Conservation (phyloP, 768 basidiomycete genomes). For the Paxillus ammoniavirescens region DNA sequence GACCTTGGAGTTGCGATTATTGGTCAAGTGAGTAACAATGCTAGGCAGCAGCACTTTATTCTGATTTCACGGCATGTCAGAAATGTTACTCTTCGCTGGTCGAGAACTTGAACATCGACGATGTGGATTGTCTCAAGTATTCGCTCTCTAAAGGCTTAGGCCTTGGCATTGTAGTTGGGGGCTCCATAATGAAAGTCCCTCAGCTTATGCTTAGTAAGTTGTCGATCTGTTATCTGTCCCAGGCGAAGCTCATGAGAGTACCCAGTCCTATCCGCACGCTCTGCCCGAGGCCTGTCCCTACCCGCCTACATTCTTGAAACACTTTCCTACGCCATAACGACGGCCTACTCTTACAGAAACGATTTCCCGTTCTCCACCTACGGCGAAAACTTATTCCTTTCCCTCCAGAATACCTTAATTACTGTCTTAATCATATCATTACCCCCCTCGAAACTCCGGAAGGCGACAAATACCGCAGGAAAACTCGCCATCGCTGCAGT, state of each 20-base stretch:
- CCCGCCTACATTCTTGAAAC: conserved; percentile 90
- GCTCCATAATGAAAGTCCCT: conserved; percentile 94
- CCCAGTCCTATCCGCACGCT: conserved; percentile 66
- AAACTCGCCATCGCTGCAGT: conserved; percentile 32
- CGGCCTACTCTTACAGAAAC: conserved; percentile 83
- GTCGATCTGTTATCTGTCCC: background rate
- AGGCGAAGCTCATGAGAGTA: background rate
- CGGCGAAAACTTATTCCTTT: conserved; percentile 94
- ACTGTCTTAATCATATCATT: conserved; percentile 83
- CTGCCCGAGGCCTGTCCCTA: conserved; percentile 85
- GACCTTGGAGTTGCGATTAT: conserved; percentile 81
- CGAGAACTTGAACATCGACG: conserved; percentile 74
- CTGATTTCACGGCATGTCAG: conserved; percentile 37
- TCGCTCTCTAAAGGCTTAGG: conserved; percentile 91
- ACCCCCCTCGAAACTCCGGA: conserved; percentile 33
- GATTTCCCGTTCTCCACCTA: conserved; percentile 95
- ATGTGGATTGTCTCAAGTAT: conserved; percentile 87
- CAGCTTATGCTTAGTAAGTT: conserved; percentile 81
- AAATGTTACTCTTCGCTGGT: conserved; percentile 90
- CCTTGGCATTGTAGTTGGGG: conserved; percentile 88
- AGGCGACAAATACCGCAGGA: conserved; percentile 27
- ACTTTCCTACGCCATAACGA: conserved; percentile 82
- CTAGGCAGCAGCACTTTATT: background rate
- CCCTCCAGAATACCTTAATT: conserved; percentile 84
- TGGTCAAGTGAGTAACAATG: conserved; percentile 56